Conservation (phyloP, 257 asterid genomes). For the Fraxinus excelsior region DNA sequence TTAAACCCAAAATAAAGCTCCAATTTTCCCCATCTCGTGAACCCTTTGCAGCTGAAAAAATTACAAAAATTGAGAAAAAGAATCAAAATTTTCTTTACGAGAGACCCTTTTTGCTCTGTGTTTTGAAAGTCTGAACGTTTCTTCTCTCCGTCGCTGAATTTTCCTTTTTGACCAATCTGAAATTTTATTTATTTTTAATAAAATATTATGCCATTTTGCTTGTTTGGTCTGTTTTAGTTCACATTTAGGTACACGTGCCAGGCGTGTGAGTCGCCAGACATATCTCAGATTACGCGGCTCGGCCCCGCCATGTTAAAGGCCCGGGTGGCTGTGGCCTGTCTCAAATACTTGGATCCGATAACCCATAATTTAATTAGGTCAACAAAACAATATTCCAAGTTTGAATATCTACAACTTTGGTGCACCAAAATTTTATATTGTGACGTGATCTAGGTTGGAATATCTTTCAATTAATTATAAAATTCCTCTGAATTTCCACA, state of each 20-base stretch:
- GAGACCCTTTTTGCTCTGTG: not conserved
- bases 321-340: not conserved
- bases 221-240: slow-evolving; percentile 28
- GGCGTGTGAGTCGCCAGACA: not conserved
- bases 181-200: not conserved
- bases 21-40: not conserved
- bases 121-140: not conserved
- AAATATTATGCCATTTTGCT: not conserved
- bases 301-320: not conserved
- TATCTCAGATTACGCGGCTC: slow-evolving; percentile 1
- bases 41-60: slow-evolving; percentile 11
- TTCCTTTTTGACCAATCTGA: slow-evolving; percentile 4
- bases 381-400: too few species aligned
- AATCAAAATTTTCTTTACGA: not conserved
- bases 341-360: not conserved
- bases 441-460: not conserved
- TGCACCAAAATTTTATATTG: not conserved
- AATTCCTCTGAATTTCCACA: too few species aligned
- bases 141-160: slow-evolving; percentile 12
- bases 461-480: too few species aligned
- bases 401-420: not conserved
- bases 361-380: not conserved
- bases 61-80: not conserved
- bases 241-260: slow-evolving; percentile 34
- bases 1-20: not conserved